Conservation (phyloP, 2,329 filamentous ascomycete genomes). For the Gnomoniopsis sp. region DNA sequence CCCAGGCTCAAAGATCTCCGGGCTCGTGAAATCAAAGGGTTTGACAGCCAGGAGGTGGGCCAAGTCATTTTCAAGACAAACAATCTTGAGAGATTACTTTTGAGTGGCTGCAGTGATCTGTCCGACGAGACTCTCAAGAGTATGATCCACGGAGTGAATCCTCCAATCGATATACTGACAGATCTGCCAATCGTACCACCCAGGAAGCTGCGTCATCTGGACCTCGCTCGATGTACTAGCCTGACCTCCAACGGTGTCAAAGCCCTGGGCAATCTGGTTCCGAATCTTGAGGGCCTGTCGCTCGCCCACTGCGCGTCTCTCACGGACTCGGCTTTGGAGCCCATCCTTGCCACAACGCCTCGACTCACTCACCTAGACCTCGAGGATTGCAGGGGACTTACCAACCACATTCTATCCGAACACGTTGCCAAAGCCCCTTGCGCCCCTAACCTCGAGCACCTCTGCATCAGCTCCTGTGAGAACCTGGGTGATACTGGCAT, state of each 20-base stretch:
- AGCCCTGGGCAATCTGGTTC: slow-evolving; percentile 69
- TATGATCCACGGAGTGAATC: slow-evolving; percentile 72
- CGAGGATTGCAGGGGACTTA: slow-evolving; percentile 77
- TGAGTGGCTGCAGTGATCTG: slow-evolving; percentile 77
- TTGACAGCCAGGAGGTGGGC: slow-evolving; percentile 71
- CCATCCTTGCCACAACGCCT: slow-evolving; percentile 71
- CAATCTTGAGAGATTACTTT: slow-evolving; percentile 73
- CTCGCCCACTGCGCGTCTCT: slow-evolving; percentile 74
- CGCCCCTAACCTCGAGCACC: slow-evolving; percentile 66
- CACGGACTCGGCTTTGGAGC: slow-evolving; percentile 68
- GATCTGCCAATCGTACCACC: slow-evolving; percentile 72
- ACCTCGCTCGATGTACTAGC: slow-evolving; percentile 73
- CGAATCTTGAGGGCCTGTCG: slow-evolving; percentile 77
- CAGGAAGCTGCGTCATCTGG: slow-evolving; percentile 76
- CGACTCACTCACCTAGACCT: slow-evolving; percentile 82
- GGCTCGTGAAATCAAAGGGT: slow-evolving; percentile 77
- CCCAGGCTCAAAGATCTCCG: slow-evolving; percentile 72
- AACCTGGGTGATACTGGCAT: slow-evolving; percentile 78
- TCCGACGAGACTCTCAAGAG: slow-evolving; percentile 69
- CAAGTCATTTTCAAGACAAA: slow-evolving; percentile 75
- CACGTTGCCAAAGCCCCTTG: slow-evolving; percentile 76
- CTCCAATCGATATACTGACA: slow-evolving; percentile 78
- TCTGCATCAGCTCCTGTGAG: slow-evolving; percentile 90
- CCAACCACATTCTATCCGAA: slow-evolving; percentile 68
- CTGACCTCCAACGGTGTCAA: slow-evolving; percentile 73